Percentiles rank a stretch among this genome's conserved stretches.
phyloP scores from a whole-genome alignment of 805 yeast species.

The Yarrowia deformans region DNA sequence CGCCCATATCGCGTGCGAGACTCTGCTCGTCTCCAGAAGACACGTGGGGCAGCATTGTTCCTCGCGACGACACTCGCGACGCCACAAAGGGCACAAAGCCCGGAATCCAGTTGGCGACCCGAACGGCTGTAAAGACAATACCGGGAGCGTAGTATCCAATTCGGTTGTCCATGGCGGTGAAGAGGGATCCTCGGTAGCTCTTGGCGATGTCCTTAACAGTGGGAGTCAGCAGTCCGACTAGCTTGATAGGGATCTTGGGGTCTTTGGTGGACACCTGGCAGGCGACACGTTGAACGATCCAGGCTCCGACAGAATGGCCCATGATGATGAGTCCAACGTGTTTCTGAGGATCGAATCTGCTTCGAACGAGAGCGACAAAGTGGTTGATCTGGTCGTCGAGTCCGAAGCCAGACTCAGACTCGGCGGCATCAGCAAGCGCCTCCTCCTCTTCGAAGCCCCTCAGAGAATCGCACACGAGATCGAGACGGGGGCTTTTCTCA shows the following conservation, averaged over 20 bases:
- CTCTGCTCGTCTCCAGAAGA: background rate
- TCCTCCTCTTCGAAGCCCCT: conserved; percentile 32
- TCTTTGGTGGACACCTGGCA: conserved; percentile 43
- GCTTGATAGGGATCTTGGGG: conserved; percentile 50
- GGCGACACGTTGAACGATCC: conserved; percentile 62
- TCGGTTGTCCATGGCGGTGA: conserved; percentile 47
- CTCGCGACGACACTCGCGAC: conserved; percentile 32
- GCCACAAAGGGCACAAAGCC: conserved; percentile 46
- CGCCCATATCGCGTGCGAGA: background rate
- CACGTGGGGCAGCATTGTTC: conserved; percentile 8
- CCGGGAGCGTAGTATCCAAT: conserved; percentile 43
- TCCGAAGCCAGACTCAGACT: background rate
- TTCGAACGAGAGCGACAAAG: conserved; percentile 10
- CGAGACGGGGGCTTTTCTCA: conserved; percentile 28
- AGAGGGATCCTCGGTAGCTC: conserved; percentile 53
- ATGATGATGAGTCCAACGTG: conserved; percentile 53
- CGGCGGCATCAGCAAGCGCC: conserved; percentile 1
- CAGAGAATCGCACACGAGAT: conserved; percentile 31
- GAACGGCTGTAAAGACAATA: conserved; percentile 28
- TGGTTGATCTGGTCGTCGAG: conserved; percentile 26
- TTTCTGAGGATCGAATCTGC: conserved; percentile 6
- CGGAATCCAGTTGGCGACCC: conserved; percentile 35
- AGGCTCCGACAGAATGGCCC: conserved; percentile 78
- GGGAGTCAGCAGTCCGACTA: conserved; percentile 73
- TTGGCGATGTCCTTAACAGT: conserved; percentile 67